Evolutionary conservation across 2,329 filamentous ascomycete genomes (phyloP).

Genomic region (Alternaria sp.): DNA sequence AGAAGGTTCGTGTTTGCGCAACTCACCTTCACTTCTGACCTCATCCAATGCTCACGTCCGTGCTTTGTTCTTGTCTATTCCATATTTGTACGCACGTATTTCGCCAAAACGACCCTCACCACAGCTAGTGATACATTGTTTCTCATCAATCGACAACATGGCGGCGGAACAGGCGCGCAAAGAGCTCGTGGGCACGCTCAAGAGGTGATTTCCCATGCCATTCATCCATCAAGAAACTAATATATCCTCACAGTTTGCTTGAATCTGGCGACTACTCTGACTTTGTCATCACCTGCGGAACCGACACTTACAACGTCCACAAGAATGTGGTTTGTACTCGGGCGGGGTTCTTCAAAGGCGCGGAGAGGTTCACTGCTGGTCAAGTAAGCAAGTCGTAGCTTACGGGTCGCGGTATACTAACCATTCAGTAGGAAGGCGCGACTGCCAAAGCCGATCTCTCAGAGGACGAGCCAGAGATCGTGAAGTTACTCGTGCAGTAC

Average conservation of each 20-base stretch:
- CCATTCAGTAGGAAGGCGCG: neutral
- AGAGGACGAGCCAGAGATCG: constrained; percentile 19
- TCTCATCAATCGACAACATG: too few relatives aligned
- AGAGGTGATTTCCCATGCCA: neutral
- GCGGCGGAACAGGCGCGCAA: too few relatives aligned
- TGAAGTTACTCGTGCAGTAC: constrained; percentile 24
- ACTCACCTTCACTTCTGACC: too few relatives aligned
- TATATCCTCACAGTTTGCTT: neutral
- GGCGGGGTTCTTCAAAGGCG: neutral
- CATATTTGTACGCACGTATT: too few relatives aligned
- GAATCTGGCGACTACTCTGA: neutral
- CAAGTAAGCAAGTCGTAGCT: neutral
- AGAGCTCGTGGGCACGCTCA: neutral
- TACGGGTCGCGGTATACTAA: neutral
- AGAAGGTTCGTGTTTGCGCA: too few relatives aligned
- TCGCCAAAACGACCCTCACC: too few relatives aligned
- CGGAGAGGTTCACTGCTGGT: neutral
- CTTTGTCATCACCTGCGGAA: neutral
- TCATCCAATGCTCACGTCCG: too few relatives aligned
- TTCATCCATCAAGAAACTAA: neutral
- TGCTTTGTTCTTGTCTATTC: too few relatives aligned
- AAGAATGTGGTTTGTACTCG: neutral
- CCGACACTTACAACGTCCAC: neutral
- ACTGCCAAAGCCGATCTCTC: constrained; percentile 15
- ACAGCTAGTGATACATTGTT: too few relatives aligned